phyloP scores from a whole-genome alignment of 169 alveolate genomes.

The Plasmodium gaboni region DNA sequence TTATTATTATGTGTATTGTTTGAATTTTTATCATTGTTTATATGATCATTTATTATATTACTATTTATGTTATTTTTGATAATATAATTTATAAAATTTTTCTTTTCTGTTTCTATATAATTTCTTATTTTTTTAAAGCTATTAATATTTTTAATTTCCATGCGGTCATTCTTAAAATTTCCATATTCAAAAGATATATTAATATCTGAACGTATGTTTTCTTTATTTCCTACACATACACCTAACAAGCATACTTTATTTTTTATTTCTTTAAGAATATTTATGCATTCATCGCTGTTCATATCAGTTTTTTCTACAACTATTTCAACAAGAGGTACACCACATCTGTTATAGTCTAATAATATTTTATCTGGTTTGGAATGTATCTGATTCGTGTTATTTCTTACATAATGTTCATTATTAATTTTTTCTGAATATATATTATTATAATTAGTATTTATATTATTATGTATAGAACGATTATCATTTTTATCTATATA shows the following conservation, averaged over 20 bases:
- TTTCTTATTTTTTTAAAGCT: constrained; percentile 79
- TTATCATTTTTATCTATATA: not conserved
- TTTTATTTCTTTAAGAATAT: constrained; percentile 77
- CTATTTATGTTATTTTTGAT: not conserved
- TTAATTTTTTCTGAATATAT: not conserved
- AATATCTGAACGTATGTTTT: constrained; percentile 84
- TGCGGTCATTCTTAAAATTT: constrained; percentile 68
- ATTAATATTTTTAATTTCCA: constrained; percentile 84
- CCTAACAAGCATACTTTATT: constrained; percentile 78
- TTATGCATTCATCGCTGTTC: constrained; percentile 81
- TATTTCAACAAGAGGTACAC: constrained; percentile 83
- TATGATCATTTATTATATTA: no score
- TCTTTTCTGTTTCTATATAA: constrained; percentile 49
- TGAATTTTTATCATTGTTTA: not conserved
- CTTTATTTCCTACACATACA: constrained; percentile 83
- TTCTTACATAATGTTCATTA: not conserved
- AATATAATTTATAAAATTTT: constrained; percentile 36
- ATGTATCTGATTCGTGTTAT: not conserved
- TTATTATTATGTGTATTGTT: constrained; percentile 17
- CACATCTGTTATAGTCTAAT: constrained; percentile 86
- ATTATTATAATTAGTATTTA: not conserved
- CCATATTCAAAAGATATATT: constrained; percentile 80
- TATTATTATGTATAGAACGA: not conserved
- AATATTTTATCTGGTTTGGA: constrained; percentile 9
- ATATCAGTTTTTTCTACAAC: constrained; percentile 80